These are phyloP conservation scores for Hemerocallis citrina DNA, from an alignment of 106 monocot species.

Conservation along the genomic window DNA sequence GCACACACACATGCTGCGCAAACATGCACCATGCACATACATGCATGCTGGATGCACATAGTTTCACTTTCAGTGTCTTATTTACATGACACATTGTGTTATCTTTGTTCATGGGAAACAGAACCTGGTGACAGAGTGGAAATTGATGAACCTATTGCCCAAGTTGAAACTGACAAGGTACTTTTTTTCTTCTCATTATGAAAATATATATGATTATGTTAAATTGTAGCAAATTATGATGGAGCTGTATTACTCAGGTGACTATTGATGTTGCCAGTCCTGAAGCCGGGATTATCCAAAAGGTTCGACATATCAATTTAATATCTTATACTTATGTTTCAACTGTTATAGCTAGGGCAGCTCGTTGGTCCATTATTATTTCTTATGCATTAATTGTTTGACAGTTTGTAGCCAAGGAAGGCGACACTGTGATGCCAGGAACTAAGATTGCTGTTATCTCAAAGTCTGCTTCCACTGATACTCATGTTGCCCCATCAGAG, in stretches of 20 bases:
- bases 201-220: too few relatives aligned
- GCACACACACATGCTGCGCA: too few relatives aligned
- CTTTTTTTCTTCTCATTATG: background rate
- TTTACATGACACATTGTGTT: background rate
- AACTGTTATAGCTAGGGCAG: too few relatives aligned
- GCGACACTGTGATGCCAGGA: constrained; percentile 94
- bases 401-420: constrained; percentile 79
- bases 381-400: background rate
- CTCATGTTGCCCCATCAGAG: constrained; percentile 86
- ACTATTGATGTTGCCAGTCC: constrained; percentile 92
- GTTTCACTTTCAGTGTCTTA: too few relatives aligned
- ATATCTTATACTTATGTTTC: background rate
- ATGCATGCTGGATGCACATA: background rate
- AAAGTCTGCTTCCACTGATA: constrained; percentile 55
- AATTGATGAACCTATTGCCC: constrained; percentile 84
- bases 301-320: constrained; percentile 33
- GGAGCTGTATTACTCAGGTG: constrained; percentile 32
- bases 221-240: background rate
- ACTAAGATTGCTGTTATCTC: constrained; percentile 90
- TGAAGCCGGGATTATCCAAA: constrained; percentile 74
- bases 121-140: constrained; percentile 86
- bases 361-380: too few relatives aligned
- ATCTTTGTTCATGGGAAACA: constrained; percentile 19
- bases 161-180: constrained; percentile 98
- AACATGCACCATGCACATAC: background rate